Percentiles rank a stretch among this genome's conserved stretches.
Conservation (phyloP, 1,139 yeast genomes). For the Magnusiomyces suaveolens region DNA sequence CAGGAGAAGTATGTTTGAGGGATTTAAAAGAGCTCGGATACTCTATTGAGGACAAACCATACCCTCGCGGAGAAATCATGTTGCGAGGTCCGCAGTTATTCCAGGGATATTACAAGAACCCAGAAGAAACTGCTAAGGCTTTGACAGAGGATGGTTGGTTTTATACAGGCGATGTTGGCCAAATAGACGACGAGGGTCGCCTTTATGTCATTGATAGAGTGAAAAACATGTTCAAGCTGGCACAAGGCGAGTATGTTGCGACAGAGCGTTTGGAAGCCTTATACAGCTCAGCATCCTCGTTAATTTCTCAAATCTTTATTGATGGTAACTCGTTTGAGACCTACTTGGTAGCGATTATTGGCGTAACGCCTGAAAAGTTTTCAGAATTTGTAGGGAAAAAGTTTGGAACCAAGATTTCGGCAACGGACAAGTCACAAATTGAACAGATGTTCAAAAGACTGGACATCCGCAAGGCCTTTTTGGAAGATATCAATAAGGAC, state of each 20-base stretch:
- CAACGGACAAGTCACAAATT: conserved; percentile 27
- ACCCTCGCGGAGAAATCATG: conserved; percentile 49
- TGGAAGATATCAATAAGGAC: conserved; percentile 28
- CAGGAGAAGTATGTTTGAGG: conserved; percentile 49
- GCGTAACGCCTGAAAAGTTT: conserved; percentile 43
- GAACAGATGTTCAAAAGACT: conserved; percentile 25
- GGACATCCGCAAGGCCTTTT: conserved; percentile 28
- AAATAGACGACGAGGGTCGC: conserved; percentile 46
- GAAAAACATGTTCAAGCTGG: conserved; percentile 68
- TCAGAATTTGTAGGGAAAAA: conserved; percentile 24
- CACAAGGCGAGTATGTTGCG: conserved; percentile 76
- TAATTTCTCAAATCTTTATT: conserved; percentile 49
- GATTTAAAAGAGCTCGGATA: conserved; percentile 66
- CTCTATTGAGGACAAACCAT: conserved; percentile 40
- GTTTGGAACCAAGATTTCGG: conserved; percentile 19
- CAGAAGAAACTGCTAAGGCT: conserved; percentile 43
- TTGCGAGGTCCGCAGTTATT: conserved; percentile 63
- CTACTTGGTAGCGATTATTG: conserved; percentile 54
- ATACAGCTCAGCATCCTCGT: conserved; percentile 48
- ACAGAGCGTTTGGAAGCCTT: conserved; percentile 68
- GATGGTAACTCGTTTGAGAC: conserved; percentile 59
- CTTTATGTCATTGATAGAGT: conserved; percentile 61
- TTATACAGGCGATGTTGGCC: conserved; percentile 66
- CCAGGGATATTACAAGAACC: conserved; percentile 51
- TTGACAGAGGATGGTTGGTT: conserved; percentile 65